Evolutionary conservation across 768 basidiomycete genomes (phyloP).

Genomic region (Tylopilus vinaceipallidus): DNA sequence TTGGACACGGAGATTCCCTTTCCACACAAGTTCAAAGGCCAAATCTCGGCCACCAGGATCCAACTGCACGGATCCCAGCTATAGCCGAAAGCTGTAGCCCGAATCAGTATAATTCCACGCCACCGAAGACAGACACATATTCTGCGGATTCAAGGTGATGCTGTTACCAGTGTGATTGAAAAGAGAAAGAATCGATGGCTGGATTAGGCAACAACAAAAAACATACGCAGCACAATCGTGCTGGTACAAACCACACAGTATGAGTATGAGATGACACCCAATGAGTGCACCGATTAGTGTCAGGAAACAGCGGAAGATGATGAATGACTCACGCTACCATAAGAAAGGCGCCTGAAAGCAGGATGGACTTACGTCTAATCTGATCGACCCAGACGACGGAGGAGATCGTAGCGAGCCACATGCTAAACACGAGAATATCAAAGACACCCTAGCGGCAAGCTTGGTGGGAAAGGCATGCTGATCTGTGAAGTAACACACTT

Average conservation of each 20-base stretch:
- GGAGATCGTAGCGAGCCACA: slow-evolving; percentile 77
- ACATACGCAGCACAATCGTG: slow-evolving; percentile 51
- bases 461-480: background rate
- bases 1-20: slow-evolving; percentile 78
- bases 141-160: slow-evolving; percentile 60
- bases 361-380: slow-evolving; percentile 68
- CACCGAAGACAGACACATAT: slow-evolving; percentile 48
- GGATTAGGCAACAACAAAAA: background rate
- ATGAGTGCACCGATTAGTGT: slow-evolving; percentile 11
- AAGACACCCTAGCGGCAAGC: slow-evolving; percentile 59
- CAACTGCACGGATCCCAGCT: slow-evolving; percentile 80
- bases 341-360: slow-evolving; percentile 70
- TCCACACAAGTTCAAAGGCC: slow-evolving; percentile 68
- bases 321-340: slow-evolving; percentile 56
- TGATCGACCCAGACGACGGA: slow-evolving; percentile 82
- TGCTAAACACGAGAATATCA: slow-evolving; percentile 35
- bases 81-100: slow-evolving; percentile 56
- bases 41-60: slow-evolving; percentile 76
- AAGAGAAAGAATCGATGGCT: background rate
- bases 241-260: slow-evolving; percentile 57
- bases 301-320: slow-evolving; percentile 9
- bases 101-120: background rate
- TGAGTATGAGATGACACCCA: slow-evolving; percentile 70
- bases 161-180: slow-evolving; percentile 5
- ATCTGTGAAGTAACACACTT: slow-evolving; percentile 37